Percentiles rank a stretch among this genome's conserved stretches.
phyloP scores from a whole-genome alignment of 2,329 filamentous ascomycete species.

The Alternaria dauci region DNA sequence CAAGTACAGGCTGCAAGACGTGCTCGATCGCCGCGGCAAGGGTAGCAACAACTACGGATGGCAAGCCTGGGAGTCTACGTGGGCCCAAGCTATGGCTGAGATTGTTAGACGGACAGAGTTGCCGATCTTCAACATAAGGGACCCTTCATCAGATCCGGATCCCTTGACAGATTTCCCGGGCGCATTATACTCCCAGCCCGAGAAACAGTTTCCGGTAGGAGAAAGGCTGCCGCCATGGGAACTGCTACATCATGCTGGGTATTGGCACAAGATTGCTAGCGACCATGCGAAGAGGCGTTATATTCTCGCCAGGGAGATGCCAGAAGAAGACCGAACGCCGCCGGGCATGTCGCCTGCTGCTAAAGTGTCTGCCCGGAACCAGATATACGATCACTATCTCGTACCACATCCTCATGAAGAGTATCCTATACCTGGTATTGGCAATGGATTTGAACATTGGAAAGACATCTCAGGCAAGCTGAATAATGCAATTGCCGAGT shows the following conservation, averaged over 20 bases:
- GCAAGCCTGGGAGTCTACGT: constrained; percentile 89
- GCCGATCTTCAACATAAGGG: constrained; percentile 52
- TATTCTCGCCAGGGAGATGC: constrained; percentile 62
- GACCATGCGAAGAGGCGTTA: constrained; percentile 62
- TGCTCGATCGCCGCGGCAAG: constrained; percentile 83
- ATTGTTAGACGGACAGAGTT: constrained; percentile 63
- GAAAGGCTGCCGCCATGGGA: constrained; percentile 67
- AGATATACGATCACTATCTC: constrained; percentile 67
- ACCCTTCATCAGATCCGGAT: constrained; percentile 30
- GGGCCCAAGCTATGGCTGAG: constrained; percentile 69
- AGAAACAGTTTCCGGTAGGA: constrained; percentile 59
- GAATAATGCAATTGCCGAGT: constrained; percentile 59
- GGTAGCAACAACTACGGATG: constrained; percentile 91
- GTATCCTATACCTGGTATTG: constrained; percentile 53
- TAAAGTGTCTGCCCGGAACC: constrained; percentile 62
- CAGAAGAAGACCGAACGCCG: constrained; percentile 65
- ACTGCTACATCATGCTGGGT: constrained; percentile 68
- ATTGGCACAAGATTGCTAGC: constrained; percentile 66
- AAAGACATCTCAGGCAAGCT: constrained; percentile 59
- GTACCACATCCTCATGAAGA: constrained; percentile 67
- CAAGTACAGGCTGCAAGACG: constrained; percentile 74
- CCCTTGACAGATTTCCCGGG: constrained; percentile 42
- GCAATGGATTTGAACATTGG: constrained; percentile 61
- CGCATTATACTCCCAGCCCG: constrained; percentile 57
- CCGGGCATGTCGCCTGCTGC: constrained; percentile 65